Evolutionary conservation across 768 basidiomycete species (phyloP), one percentile per base, ranked within the genome.

Genomic region (Candolleomyces aberdarensis): DNA sequence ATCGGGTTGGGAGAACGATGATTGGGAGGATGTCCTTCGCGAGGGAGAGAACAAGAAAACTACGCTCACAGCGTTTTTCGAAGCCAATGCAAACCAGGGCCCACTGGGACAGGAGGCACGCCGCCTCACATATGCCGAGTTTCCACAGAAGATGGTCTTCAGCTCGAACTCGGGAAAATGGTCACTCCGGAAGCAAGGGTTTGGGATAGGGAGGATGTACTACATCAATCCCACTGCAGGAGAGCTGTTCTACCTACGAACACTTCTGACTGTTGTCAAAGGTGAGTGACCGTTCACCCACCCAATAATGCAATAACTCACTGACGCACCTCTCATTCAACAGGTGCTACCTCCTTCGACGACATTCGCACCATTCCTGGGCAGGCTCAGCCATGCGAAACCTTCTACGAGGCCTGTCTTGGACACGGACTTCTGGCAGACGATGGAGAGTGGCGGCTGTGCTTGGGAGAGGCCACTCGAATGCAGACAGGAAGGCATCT

Each of bases 381-480:
- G 53, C 69, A 41, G 60, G 71, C 3, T 39, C 58, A 0, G 26
- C n/a, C 31, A 6, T 62, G 70, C 67, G 54, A 60, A 0, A 74
- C 76, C 1, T 83, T 74, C 56, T 65, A 73, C 41, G 76, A 68
- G 0, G 80, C 80, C 2, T 85, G 81, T 56, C 39, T 72, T 19
- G 76, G 76, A 13, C 58, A 61, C 2, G 80, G 79, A 0, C 72
- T 84, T 0, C 67, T 84, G 0, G 71, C 81, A 20, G 76, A 83
- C 72, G 78, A 84, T 67, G 65, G 67, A 0, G 81, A 85, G 62
- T 83, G 80, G 78, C 8, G 64, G 0, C 62, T 65, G 5, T 82
- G 80, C 60, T 62, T 69, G 72, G 60, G 67, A 31, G 80, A 82
- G 49, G 83, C 80, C 0, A 29, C 65, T 7, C 15, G 19, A 0